Evolutionary conservation across 345 rosid species (phyloP), one percentile per base, ranked within the genome.

Genomic region (Rhizophora mangle): DNA sequence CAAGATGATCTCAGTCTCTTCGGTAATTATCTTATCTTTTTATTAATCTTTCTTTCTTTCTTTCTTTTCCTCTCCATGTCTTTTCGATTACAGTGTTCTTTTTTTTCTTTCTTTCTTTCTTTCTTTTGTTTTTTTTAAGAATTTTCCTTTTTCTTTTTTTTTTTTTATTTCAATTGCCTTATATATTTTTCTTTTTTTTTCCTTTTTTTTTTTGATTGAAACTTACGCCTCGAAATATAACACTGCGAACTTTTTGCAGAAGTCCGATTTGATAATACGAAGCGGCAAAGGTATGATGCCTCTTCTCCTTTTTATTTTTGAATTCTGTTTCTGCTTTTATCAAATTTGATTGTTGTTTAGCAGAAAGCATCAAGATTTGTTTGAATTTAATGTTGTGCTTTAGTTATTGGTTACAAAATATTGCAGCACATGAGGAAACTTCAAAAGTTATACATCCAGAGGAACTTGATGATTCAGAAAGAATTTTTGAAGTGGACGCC

Each of bases 1-100:
- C 72, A 93, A 82, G 79, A 85, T 87, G 85, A 74, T 83, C 61
- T 83, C 96, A 30, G 64, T 78, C 63, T 88, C 98, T 70, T 83
- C 90, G 22, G 97, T 91, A 76, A 79, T 88, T 66, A 52, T 65
- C 27, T 30, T 54, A 22, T 56, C 22, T 55, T 3, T 39, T 10
- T 39, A 3, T 31, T 8, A 34, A 34, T 34, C 37, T 39, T 2
- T 37, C 36, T 34, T 34, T 34, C 2, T 34, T 1, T 34, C 8
- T 39, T 39, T 39, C 15, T 39, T 39, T 39, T 37, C 43, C 13
- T 37, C 15, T 37, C 43, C 13, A 4, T 39, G 13, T 39, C 46
- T 10, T 43, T 13, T 43, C 1, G 5, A 26, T 32, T 34, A 34
- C 37, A 1, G 37, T 34, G 37, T 34, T 34, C 10, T 34, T 34